Evolutionary conservation across 2,329 filamentous ascomycete species (phyloP).

Genomic region (Aspergillus ochraceoroseus): DNA sequence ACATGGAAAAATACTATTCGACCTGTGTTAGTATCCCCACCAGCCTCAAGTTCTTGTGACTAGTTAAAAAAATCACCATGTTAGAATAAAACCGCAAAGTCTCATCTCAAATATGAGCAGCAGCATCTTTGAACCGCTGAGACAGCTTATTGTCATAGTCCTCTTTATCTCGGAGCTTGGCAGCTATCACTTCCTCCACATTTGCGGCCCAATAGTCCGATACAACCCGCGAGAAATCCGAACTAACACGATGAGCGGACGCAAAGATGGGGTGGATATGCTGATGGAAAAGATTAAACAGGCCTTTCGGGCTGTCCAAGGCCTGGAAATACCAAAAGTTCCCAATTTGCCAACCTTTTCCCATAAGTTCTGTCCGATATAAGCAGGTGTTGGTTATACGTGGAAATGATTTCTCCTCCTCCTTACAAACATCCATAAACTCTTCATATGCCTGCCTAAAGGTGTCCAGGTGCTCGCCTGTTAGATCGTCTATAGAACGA

Average conservation of each 20-base stretch:
- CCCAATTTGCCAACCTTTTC: slow-evolving; percentile 22
- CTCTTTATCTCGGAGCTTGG: slow-evolving; percentile 1
- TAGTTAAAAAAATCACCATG: no score
- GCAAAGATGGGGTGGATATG: slow-evolving; percentile 21
- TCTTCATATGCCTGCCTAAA: slow-evolving; percentile 19
- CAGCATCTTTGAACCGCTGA: no score
- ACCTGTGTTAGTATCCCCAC: no score
- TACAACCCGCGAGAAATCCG: not conserved
- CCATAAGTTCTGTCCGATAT: slow-evolving; percentile 21
- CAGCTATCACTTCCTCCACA: not conserved
- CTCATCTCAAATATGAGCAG: no score
- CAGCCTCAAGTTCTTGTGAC: no score
- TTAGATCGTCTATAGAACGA: slow-evolving; percentile 13
- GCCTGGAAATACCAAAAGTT: slow-evolving; percentile 30
- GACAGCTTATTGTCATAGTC: slow-evolving; percentile 1
- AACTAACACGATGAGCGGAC: not conserved
- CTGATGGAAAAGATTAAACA: slow-evolving; percentile 25
- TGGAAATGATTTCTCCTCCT: slow-evolving; percentile 19
- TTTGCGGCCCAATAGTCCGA: slow-evolving; percentile 2
- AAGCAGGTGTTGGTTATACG: not conserved
- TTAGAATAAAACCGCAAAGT: no score
- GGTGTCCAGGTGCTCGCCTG: slow-evolving; percentile 8
- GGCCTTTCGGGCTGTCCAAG: slow-evolving; percentile 24
- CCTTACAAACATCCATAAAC: slow-evolving; percentile 21
- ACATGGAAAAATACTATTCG: no score